Percentiles rank a stretch among this genome's conserved stretches.
Conservation (phyloP, 495 filamentous ascomycete species). For the Jackrogersella minutella region DNA sequence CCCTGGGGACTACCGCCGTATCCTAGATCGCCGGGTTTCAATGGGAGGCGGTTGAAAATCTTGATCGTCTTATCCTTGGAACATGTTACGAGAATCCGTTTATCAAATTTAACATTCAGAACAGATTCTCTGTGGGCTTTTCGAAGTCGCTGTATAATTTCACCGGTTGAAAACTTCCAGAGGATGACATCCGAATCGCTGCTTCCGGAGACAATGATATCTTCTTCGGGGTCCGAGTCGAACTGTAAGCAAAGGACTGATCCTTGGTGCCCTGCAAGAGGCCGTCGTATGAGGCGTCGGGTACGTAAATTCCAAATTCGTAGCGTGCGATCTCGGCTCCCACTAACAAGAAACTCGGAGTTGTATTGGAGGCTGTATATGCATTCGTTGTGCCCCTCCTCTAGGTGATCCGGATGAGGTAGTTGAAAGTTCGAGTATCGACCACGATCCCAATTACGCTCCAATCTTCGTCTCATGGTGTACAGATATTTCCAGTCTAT, state of each 20-base stretch:
- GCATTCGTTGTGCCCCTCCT: conserved; percentile 89
- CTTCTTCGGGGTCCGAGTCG: conserved; percentile 87
- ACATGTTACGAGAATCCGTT: conserved; percentile 90
- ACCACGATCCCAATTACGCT: conserved; percentile 89
- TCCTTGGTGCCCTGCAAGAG: conserved; percentile 78
- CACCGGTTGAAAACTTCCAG: conserved; percentile 92
- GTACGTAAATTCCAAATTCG: conserved; percentile 92
- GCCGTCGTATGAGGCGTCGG: conserved; percentile 72
- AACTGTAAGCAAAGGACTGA: conserved; percentile 97
- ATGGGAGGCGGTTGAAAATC: conserved; percentile 82
- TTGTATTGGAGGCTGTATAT: conserved; percentile 94
- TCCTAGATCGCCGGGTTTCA: conserved; percentile 72
- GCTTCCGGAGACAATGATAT: conserved; percentile 91
- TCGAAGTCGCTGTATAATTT: conserved; percentile 73
- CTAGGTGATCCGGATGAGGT: conserved; percentile 78
- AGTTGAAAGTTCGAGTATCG: conserved; percentile 87
- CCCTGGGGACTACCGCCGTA: conserved; percentile 55
- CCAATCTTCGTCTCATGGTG: conserved; percentile 82
- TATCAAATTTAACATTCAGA: conserved; percentile 93
- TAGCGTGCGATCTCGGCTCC: conserved; percentile 86
- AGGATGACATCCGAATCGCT: conserved; percentile 89
- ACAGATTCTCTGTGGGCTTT: conserved; percentile 89
- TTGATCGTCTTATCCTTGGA: conserved; percentile 98
- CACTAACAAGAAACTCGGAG: conserved; percentile 86
- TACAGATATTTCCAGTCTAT: conserved; percentile 89